phyloP scores from a whole-genome alignment of 768 basidiomycete genomes.

The Leucocoprinus sp. region DNA sequence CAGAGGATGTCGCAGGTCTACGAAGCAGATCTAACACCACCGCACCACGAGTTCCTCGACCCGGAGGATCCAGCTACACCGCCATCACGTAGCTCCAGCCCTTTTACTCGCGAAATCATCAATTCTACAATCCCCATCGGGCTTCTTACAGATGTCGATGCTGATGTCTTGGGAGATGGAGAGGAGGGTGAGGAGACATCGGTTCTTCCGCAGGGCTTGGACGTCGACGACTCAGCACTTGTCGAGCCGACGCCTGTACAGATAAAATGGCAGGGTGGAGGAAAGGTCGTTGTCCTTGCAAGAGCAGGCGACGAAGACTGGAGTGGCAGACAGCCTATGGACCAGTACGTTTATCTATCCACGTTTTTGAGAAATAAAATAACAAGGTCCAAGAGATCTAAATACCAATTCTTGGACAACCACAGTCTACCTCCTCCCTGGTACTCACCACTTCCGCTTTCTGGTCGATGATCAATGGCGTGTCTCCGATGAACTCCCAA shows the following conservation, averaged over 20 bases:
- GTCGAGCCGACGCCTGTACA: slow-evolving; percentile 34
- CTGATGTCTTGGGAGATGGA: slow-evolving; percentile 9
- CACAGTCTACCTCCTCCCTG: slow-evolving; percentile 60
- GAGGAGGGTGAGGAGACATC: slow-evolving; percentile 11
- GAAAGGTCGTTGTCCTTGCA: slow-evolving; percentile 55
- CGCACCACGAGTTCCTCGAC: slow-evolving; percentile 15
- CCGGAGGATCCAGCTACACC: neutral
- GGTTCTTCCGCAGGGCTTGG: neutral
- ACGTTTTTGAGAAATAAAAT: slow-evolving; percentile 19
- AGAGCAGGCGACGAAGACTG: slow-evolving; percentile 71
- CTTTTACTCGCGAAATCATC: slow-evolving; percentile 51
- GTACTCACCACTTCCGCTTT: slow-evolving; percentile 92
- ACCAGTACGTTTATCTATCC: slow-evolving; percentile 20
- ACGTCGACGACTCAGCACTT: slow-evolving; percentile 11
- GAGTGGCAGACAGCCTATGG: slow-evolving; percentile 63
- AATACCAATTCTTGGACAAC: slow-evolving; percentile 25
- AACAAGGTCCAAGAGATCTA: slow-evolving; percentile 24
- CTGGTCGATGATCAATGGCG: slow-evolving; percentile 88
- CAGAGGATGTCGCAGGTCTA: slow-evolving; percentile 20
- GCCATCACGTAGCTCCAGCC: slow-evolving; percentile 20
- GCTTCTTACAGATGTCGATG: slow-evolving; percentile 27
- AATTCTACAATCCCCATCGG: slow-evolving; percentile 55
- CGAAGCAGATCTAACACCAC: slow-evolving; percentile 34
- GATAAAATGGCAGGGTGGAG: slow-evolving; percentile 61
- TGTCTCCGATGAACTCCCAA: slow-evolving; percentile 65